Conservation (phyloP, 805 yeast genomes). For the Nakazawaea siamensis region DNA sequence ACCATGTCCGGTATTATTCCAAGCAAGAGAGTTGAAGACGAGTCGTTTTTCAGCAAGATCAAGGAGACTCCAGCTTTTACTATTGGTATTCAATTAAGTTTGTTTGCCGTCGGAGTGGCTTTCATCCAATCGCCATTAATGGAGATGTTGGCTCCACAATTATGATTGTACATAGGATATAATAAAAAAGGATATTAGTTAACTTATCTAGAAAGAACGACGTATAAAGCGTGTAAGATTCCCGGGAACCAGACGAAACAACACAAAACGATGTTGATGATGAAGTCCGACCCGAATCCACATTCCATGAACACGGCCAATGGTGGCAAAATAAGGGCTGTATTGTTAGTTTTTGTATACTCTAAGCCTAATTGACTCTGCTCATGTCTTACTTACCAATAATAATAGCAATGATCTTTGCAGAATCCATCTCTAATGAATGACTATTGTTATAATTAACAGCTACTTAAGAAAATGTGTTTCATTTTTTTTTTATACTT, state of each 20-base stretch:
- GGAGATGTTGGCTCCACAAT: constrained; percentile 77
- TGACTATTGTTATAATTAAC: no score
- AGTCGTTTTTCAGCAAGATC: constrained; percentile 35
- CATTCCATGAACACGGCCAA: constrained; percentile 65
- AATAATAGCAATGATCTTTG: constrained; percentile 10
- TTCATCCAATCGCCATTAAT: constrained; percentile 71
- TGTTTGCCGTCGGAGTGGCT: constrained; percentile 63
- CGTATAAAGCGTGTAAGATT: constrained; percentile 66
- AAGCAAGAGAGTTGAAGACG: constrained; percentile 15
- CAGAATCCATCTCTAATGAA: constrained; percentile 8
- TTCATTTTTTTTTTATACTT: neutral
- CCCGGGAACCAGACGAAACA: constrained; percentile 69
- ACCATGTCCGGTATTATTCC: constrained; percentile 25
- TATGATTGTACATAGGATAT: constrained; percentile 15
- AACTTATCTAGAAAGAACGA: constrained; percentile 26
- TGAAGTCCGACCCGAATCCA: constrained; percentile 57
- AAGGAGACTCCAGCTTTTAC: constrained; percentile 60
- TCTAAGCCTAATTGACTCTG: neutral
- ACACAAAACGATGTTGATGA: constrained; percentile 59
- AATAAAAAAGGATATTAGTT: neutral
- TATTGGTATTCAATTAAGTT: constrained; percentile 49
- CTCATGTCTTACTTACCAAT: constrained; percentile 17
- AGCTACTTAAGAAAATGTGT: no score
- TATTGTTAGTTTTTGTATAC: neutral
- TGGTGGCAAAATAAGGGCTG: constrained; percentile 64